A percentile compares a stretch with the other conserved stretches of the same genome.
Conservation (phyloP, 1,139 yeast genomes). For the Nakaseomyces delphensis region DNA sequence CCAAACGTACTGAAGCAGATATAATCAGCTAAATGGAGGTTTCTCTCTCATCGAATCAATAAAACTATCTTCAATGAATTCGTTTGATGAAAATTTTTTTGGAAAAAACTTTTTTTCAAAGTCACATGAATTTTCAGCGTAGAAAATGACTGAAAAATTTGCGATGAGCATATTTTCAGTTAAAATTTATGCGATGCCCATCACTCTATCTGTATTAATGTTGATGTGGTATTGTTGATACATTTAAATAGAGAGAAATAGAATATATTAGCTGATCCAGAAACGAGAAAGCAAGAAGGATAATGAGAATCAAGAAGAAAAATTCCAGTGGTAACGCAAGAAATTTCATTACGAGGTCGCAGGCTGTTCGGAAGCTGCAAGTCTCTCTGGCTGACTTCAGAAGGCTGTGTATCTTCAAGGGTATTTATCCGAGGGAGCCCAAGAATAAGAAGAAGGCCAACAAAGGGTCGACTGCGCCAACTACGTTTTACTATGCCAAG, state of each 20-base stretch:
- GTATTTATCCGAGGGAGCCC: constrained; percentile 94
- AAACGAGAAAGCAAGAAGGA: no score
- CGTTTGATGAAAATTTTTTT: no score
- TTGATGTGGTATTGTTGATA: no score
- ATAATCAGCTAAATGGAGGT: no score
- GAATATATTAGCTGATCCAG: no score
- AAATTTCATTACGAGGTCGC: constrained; percentile 88
- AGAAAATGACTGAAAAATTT: background rate
- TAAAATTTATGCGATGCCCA: background rate
- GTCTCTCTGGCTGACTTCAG: constrained; percentile 97
- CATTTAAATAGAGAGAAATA: no score
- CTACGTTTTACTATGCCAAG: constrained; percentile 86
- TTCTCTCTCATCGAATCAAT: no score
- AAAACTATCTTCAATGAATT: no score
- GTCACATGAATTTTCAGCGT: constrained; percentile 2
- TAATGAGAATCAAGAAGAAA: constrained; percentile 59
- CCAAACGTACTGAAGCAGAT: no score
- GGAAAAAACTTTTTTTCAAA: no score
- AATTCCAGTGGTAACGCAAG: constrained; percentile 85
- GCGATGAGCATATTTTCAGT: background rate
- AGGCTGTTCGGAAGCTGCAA: constrained; percentile 87
- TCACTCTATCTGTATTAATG: no score
- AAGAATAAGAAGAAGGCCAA: constrained; percentile 93
- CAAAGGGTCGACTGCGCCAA: constrained; percentile 93
- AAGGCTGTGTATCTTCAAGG: constrained; percentile 93